A percentile compares a stretch with the other conserved stretches of the same genome.
These are phyloP conservation scores for Rhizopogon vulgaris DNA, from an alignment of 768 basidiomycete genomes.

Conservation along the genomic window DNA sequence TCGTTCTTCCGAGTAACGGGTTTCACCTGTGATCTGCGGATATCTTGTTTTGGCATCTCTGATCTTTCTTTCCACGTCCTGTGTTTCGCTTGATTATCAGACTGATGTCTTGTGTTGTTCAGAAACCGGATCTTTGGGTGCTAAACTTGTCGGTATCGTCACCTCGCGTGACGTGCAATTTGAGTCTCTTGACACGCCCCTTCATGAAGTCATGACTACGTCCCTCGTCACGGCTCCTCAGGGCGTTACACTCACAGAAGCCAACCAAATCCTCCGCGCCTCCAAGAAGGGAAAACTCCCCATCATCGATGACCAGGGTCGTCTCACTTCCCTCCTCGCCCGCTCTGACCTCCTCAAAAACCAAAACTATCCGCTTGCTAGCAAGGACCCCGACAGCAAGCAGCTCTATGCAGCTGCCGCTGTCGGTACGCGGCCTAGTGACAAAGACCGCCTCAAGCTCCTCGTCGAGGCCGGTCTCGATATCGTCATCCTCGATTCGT, in stretches of 20 bases:
- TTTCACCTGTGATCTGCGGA: constrained; percentile 74
- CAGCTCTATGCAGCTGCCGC: constrained; percentile 97
- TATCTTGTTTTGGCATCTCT: constrained; percentile 20
- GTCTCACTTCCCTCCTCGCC: constrained; percentile 79
- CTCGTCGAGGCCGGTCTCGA: constrained; percentile 94
- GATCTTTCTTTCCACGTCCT: constrained; percentile 8
- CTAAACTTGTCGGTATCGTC: constrained; percentile 93
- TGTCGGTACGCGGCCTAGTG: constrained; percentile 86
- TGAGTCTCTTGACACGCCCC: constrained; percentile 55
- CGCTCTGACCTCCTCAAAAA: constrained; percentile 97
- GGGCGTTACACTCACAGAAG: constrained; percentile 86
- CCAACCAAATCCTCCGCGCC: constrained; percentile 90
- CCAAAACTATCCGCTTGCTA: constrained; percentile 92
- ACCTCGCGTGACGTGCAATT: constrained; percentile 97
- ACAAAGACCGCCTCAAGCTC: constrained; percentile 76
- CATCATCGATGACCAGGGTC: constrained; percentile 60
- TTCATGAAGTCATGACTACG: constrained; percentile 86
- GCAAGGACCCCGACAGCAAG: constrained; percentile 85
- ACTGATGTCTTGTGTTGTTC: constrained; percentile 17
- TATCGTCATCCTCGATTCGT: constrained; percentile 91
- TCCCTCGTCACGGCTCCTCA: constrained; percentile 79
- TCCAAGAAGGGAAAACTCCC: constrained; percentile 98
- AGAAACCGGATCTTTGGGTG: constrained; percentile 86
- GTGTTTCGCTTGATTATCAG: neutral
- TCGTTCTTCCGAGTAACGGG: constrained; percentile 88